phyloP scores from a whole-genome alignment of 192 early-diverging fungal genomes.

The Coemansia sp. region DNA sequence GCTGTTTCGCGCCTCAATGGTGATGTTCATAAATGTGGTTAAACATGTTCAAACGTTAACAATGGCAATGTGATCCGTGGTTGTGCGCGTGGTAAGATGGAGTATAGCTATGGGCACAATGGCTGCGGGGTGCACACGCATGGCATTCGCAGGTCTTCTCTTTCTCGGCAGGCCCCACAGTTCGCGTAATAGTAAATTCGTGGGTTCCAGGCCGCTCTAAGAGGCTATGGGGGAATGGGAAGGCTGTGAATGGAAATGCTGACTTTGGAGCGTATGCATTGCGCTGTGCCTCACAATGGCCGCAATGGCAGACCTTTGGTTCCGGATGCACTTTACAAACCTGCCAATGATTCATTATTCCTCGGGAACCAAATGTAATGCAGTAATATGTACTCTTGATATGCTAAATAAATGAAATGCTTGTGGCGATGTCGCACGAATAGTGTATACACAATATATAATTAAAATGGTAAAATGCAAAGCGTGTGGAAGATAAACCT shows the following conservation, averaged over 20 bases:
- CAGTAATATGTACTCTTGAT: neutral
- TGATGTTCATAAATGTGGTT: neutral
- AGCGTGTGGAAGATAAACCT: neutral
- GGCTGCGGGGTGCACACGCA: neutral
- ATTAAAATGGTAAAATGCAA: neutral
- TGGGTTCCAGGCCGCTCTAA: slow-evolving; percentile 19
- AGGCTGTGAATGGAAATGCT: neutral
- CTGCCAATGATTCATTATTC: too few relatives aligned
- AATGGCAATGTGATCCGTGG: slow-evolving; percentile 1
- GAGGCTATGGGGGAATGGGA: neutral
- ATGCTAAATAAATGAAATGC: neutral
- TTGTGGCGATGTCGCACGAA: neutral
- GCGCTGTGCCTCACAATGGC: neutral
- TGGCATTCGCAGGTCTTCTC: slow-evolving; percentile 11
- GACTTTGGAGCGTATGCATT: neutral
- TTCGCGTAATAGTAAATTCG: slow-evolving; percentile 11
- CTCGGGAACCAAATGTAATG: neutral
- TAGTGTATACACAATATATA: neutral
- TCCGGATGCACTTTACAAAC: neutral
- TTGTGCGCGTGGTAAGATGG: neutral
- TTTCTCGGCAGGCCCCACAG: slow-evolving; percentile 2
- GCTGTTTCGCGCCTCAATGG: too few relatives aligned
- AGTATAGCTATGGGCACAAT: neutral
- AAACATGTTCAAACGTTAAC: neutral
- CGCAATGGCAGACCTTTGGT: neutral